Conservation (phyloP, 176 grass and related monocot species). For the Urochloa ruziziensis region DNA sequence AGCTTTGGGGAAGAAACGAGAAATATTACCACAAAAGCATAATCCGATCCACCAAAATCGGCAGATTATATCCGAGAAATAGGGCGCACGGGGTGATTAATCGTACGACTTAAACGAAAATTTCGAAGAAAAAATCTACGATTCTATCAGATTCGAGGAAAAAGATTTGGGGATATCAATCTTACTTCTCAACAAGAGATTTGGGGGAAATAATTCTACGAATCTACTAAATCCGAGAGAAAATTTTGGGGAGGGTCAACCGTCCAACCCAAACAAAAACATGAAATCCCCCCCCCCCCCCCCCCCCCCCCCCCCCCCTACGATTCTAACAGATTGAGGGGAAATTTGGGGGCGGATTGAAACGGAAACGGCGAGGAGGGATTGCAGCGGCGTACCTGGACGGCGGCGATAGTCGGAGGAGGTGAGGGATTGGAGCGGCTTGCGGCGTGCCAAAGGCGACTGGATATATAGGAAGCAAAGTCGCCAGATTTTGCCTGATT, state of each 20-base stretch:
- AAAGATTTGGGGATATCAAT: not conserved
- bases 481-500: not conserved
- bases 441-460: not conserved
- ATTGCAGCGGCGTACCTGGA: constrained; percentile 6
- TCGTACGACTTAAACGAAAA: not conserved
- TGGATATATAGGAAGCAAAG: not conserved
- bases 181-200: not conserved
- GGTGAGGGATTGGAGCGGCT: not conserved
- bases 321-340: not conserved
- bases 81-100: not conserved
- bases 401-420: not conserved
- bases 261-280: not conserved
- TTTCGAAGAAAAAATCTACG: not conserved
- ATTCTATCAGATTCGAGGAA: not conserved
- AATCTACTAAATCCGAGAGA: not conserved
- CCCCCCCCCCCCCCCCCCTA: no score
- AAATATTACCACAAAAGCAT: not conserved
- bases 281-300: no score
- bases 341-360: not conserved
- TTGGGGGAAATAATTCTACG: no score
- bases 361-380: not conserved
- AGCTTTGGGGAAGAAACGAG: constrained; percentile 14
- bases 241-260: not conserved
- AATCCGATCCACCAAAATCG: constrained; percentile 12
- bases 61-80: not conserved